Evolutionary conservation across 2,329 filamentous ascomycete genomes (phyloP).

Genomic region (Colletotrichum orbiculare): DNA sequence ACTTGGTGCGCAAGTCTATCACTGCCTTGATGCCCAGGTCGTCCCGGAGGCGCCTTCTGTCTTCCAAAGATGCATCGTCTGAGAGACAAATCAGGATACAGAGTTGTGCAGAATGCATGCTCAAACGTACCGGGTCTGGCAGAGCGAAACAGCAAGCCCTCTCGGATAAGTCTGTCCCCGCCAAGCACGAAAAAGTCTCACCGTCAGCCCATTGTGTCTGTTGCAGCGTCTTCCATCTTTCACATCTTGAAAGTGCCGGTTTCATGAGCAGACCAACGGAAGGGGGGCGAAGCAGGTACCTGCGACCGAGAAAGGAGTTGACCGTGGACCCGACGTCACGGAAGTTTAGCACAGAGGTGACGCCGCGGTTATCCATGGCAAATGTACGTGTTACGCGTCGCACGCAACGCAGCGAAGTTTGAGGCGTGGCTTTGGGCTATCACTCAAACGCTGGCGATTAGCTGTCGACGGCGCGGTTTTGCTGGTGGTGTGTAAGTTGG

Average conservation of each 20-base stretch:
- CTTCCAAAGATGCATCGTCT: constrained; percentile 78
- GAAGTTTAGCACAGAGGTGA: constrained; percentile 72
- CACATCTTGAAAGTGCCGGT: constrained; percentile 4
- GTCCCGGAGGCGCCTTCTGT: constrained; percentile 68
- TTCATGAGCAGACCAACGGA: constrained; percentile 5
- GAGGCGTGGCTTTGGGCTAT: background rate
- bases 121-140: constrained; percentile 65
- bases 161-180: constrained; percentile 58
- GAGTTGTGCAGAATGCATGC: background rate
- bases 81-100: constrained; percentile 10
- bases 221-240: background rate
- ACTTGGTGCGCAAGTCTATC: constrained; percentile 84
- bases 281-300: constrained; percentile 53
- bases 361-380: constrained; percentile 26
- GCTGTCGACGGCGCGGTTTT: constrained; percentile 9
- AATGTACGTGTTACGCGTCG: background rate
- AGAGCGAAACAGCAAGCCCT: constrained; percentile 75
- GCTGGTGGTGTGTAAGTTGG: background rate
- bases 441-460: constrained; percentile 4
- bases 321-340: constrained; percentile 78
- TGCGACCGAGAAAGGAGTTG: constrained; percentile 67
- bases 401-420: background rate
- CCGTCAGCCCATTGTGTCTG: constrained; percentile 11
- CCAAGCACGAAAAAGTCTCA: background rate
- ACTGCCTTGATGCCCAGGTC: constrained; percentile 76